These are phyloP conservation scores for Cyberlindnera meyerae DNA, from an alignment of 805 yeast species.

Conservation along the genomic window DNA sequence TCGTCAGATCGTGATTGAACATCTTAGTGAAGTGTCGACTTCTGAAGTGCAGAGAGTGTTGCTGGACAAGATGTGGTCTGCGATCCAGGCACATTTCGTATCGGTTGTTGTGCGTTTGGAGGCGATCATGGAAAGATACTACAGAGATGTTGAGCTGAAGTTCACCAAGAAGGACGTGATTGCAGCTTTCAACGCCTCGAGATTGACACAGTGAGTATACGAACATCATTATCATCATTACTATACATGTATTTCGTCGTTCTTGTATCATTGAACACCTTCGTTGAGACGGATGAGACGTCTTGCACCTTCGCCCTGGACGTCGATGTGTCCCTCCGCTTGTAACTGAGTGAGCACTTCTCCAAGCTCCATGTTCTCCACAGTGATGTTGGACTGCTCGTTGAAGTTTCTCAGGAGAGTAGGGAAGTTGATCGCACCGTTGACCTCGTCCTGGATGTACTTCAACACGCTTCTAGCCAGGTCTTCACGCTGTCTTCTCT, in stretches of 20 bases:
- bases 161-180: conserved; percentile 54
- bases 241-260: too few species aligned
- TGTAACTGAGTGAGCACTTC: conserved; percentile 64
- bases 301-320: conserved; percentile 68
- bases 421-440: conserved; percentile 49
- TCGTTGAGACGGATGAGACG: conserved; percentile 41
- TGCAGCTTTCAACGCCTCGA: conserved; percentile 41
- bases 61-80: conserved; percentile 62
- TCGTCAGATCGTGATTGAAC: conserved; percentile 50
- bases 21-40: conserved; percentile 34
- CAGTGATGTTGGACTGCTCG: conserved; percentile 57
- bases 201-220: conserved; percentile 8
- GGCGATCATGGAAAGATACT: conserved; percentile 47
- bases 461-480: conserved; percentile 55
- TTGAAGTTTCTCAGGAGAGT: conserved; percentile 58
- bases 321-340: conserved; percentile 63
- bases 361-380: conserved; percentile 66
- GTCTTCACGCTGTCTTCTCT: conserved; percentile 72
- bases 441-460: conserved; percentile 43
- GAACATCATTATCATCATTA: too few species aligned
- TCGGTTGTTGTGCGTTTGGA: conserved; percentile 50
- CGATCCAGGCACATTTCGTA: conserved; percentile 60
- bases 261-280: too few species aligned
- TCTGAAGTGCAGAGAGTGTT: conserved; percentile 47
- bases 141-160: conserved; percentile 44